Base-by-base conservation (phyloP, 148 eudicot genomes). In the Amaranthus hypochondriacus region DNA sequence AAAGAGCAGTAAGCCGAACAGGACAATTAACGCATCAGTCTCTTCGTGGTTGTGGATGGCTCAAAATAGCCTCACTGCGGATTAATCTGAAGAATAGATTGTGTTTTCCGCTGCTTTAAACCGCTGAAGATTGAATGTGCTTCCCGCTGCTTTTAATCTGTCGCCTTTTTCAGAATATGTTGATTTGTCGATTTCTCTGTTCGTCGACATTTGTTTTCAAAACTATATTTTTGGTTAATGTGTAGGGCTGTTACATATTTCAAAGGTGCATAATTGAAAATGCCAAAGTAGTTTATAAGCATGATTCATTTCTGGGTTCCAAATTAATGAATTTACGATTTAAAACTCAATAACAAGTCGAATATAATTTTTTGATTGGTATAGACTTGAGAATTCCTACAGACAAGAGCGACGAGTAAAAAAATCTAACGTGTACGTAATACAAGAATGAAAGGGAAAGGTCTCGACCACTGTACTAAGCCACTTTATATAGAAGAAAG, bases 1-100 rank as follows among this genome's bases (percentile, higher is more conserved):
- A 95, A 92, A 84, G 96, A 83, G 53, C 82, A 85, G 80, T 92
- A 87, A 89, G 81, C 55, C 1, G 73, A 48, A 47, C n/a, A 9
- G 2, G 9, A 51, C 47, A 44, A 68, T 72, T 57, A 43, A 66
- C 76, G n/a, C 21, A 12, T 42, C 63, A 13, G 4, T 61, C 8
- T 47, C 18, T 62, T 60, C 59, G 7, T 64, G 53, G 28, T 12
- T 54, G 47, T 65, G 46, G 66, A 57, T 62, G 68, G 75, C 69
- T 53, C 66, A 54, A 70, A 11, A 43, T 7, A 65, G 62, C 66
- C 61, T 73, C 62, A 18, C 48, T 8, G 12, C 52, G 51, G 66
- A 56, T 59, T 62, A 47, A 48, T 21, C 57, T 46, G 13, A 51
- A 64, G 61, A 56, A 59, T 42, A 44, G 62, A 47, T 47, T 15